Evolutionary conservation across 2,329 filamentous ascomycete species (phyloP).

Genomic region (Xylaria sp.): DNA sequence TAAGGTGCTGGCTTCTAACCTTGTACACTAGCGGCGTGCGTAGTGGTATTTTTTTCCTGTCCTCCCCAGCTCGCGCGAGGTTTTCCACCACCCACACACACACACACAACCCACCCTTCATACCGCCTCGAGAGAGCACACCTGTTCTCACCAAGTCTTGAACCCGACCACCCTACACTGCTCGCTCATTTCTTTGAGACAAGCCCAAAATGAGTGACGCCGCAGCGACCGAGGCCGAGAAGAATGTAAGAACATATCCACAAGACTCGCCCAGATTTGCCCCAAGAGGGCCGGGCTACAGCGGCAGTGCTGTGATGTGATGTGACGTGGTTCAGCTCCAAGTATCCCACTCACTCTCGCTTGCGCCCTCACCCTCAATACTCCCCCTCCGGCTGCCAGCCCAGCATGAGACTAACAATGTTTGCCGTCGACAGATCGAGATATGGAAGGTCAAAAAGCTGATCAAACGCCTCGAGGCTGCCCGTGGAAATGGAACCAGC

Average conservation of each 20-base stretch:
- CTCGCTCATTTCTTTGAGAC: conserved; percentile 42
- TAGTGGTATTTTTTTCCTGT: conserved; percentile 21
- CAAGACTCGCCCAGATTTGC: conserved; percentile 9
- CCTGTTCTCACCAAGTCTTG: conserved; percentile 32
- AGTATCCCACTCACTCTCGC: conserved; percentile 23
- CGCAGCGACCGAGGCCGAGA: conserved; percentile 93
- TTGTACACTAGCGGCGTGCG: not conserved
- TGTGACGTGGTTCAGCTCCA: conserved; percentile 22
- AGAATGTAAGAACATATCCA: conserved; percentile 73
- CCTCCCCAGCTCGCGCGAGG: conserved; percentile 28
- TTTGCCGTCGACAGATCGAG: conserved; percentile 65
- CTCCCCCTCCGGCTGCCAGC: conserved; percentile 35
- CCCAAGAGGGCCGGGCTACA: conserved; percentile 19
- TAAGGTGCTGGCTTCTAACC: not conserved
- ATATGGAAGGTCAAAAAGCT: conserved; percentile 99
- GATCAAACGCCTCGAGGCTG: conserved; percentile 97
- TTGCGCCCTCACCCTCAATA: not conserved
- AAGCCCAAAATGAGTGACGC: conserved; percentile 82
- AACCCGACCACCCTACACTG: conserved; percentile 37
- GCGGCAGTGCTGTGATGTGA: conserved; percentile 25
- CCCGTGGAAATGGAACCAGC: conserved; percentile 97
- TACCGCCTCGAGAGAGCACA: conserved; percentile 37
- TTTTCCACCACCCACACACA: conserved; percentile 44
- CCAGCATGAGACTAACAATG: conserved; percentile 38
- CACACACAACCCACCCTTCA: conserved; percentile 40